Conservation (phyloP, 2,329 filamentous ascomycete species). For the Apiospora phragmitis region DNA sequence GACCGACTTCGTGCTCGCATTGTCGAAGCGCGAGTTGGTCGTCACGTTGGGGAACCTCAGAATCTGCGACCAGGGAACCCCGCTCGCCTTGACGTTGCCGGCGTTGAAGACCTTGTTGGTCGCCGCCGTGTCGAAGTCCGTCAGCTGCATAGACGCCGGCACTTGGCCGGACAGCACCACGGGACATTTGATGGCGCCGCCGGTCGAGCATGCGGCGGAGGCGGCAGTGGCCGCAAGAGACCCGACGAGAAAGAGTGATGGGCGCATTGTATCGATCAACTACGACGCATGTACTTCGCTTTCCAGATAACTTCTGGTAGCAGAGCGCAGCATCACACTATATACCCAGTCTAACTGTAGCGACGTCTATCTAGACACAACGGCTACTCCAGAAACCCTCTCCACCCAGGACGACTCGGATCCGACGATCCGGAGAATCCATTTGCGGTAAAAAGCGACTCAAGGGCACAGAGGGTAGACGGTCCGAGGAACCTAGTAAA, state of each 20-base stretch:
- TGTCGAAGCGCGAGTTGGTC: conserved; percentile 40
- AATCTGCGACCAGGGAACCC: conserved; percentile 28
- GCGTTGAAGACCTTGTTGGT: conserved; percentile 31
- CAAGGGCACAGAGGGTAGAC: background rate
- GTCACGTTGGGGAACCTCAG: conserved; percentile 28
- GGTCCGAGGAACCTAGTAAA: background rate
- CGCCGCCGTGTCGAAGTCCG: conserved; percentile 32
- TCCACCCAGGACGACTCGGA: background rate
- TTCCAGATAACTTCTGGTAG: background rate
- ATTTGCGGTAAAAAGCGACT: background rate
- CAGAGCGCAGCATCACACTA: too few relatives aligned
- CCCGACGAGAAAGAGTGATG: background rate
- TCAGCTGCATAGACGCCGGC: conserved; percentile 22
- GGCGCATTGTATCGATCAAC: background rate
- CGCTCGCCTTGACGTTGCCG: conserved; percentile 29
- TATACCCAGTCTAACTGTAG: background rate
- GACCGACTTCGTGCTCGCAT: conserved; percentile 35
- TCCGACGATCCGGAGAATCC: background rate
- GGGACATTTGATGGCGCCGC: conserved; percentile 25
- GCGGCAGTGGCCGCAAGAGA: conserved; percentile 5
- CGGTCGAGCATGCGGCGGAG: background rate
- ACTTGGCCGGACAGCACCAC: conserved; percentile 29
- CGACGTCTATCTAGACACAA: background rate
- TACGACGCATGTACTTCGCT: too few relatives aligned
- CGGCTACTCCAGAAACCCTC: too few relatives aligned